A percentile compares a stretch with the other conserved stretches of the same genome.
These are phyloP conservation scores for Penicillium sp. DNA, from an alignment of 2,329 filamentous ascomycete species.

Conservation along the genomic window DNA sequence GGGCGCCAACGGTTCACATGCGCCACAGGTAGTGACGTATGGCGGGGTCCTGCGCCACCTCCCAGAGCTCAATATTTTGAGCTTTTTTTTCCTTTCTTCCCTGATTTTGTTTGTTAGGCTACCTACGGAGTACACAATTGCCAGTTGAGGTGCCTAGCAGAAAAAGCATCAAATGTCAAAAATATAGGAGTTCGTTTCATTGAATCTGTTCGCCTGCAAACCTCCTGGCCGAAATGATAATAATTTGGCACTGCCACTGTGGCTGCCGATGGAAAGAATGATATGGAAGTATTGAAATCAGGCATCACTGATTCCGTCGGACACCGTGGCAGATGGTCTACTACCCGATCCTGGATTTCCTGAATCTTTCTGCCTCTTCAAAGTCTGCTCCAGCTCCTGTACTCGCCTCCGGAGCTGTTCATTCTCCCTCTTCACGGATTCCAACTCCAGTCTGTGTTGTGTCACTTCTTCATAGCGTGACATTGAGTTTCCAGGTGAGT, in stretches of 20 bases:
- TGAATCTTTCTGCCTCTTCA: constrained; percentile 32
- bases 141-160: constrained; percentile 1
- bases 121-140: constrained; percentile 3
- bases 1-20: constrained; percentile 5
- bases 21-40: constrained; percentile 37
- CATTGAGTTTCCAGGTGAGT: constrained; percentile 28
- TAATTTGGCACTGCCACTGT: constrained; percentile 1
- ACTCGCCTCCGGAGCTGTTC: constrained; percentile 45
- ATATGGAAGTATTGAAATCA: constrained; percentile 4
- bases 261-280: constrained; percentile 7
- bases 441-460: constrained; percentile 43
- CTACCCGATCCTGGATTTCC: background rate
- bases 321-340: background rate
- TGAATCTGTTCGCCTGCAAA: constrained; percentile 16
- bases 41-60: constrained; percentile 30
- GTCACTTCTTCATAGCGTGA: constrained; percentile 44
- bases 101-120: constrained; percentile 11
- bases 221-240: constrained; percentile 3
- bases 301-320: constrained; percentile 1
- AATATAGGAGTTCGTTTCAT: constrained; percentile 4
- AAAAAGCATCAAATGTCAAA: background rate
- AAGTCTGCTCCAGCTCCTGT: constrained; percentile 41
- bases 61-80: constrained; percentile 9
- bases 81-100: background rate
- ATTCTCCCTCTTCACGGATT: constrained; percentile 46